Evolutionary conservation across 129 eudicot species (phyloP).

Genomic region (Sambucus nigra): DNA sequence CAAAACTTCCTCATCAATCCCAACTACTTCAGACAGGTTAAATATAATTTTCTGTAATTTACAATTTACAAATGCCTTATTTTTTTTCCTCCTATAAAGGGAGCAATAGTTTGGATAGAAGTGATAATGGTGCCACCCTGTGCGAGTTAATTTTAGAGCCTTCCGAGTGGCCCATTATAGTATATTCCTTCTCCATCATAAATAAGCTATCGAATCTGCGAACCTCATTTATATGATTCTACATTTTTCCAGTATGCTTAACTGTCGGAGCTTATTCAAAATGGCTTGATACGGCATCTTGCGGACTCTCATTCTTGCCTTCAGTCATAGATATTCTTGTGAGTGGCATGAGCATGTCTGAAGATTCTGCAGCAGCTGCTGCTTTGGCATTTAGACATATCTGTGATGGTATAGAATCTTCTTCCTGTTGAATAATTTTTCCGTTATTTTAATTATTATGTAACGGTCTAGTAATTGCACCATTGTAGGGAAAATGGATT

Average conservation of each 20-base stretch:
- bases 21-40: slow-evolving; percentile 92
- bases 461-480: background rate
- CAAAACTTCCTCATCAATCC: slow-evolving; percentile 83
- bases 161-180: background rate
- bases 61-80: background rate
- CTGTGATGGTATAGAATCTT: slow-evolving; percentile 56
- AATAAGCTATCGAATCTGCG: slow-evolving; percentile 6
- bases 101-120: too few species aligned
- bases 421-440: background rate
- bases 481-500: background rate
- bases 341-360: slow-evolving; percentile 91
- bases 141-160: background rate
- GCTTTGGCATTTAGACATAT: slow-evolving; percentile 92
- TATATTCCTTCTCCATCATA: background rate
- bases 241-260: slow-evolving; percentile 55
- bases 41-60: slow-evolving; percentile 9
- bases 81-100: background rate
- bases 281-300: slow-evolving; percentile 85
- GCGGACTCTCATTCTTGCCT: slow-evolving; percentile 75
- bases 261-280: slow-evolving; percentile 94
- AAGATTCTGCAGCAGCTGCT: slow-evolving; percentile 98
- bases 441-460: background rate
- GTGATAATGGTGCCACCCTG: background rate
- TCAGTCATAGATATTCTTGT: slow-evolving; percentile 82
- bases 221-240: background rate